Conservation (phyloP, 352 stramenopile genomes). For the Globisporangium splendens region DNA sequence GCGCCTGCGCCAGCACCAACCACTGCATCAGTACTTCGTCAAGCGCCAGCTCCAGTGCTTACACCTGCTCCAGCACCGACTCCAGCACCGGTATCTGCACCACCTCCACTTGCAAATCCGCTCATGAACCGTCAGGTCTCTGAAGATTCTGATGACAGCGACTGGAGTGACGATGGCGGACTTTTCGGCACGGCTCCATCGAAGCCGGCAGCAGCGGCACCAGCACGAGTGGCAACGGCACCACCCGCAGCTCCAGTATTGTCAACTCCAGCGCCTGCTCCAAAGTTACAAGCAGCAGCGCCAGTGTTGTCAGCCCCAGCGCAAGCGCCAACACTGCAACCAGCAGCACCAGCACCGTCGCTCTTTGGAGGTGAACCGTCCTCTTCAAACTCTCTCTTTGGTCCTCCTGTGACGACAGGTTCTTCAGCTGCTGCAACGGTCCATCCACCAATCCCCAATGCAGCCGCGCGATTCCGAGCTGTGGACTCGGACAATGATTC, state of each 20-base stretch:
- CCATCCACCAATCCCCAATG: conserved; percentile 46
- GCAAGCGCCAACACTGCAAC: conserved; percentile 3
- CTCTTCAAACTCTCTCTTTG: conserved; percentile 17
- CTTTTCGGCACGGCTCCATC: conserved; percentile 44
- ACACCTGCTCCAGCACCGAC: conserved; percentile 4
- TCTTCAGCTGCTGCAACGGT: conserved; percentile 16
- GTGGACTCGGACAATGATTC: conserved; percentile 41
- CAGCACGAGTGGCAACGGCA: conserved; percentile 11
- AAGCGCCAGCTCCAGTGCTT: conserved; percentile 7
- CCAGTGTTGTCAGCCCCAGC: conserved; percentile 11
- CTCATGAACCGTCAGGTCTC: conserved; percentile 45
- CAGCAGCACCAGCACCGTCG: conserved; percentile 11
- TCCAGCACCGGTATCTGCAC: conserved; percentile 14
- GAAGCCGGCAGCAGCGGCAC: conserved; percentile 17
- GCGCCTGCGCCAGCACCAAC: conserved; percentile 2
- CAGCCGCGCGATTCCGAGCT: conserved; percentile 41
- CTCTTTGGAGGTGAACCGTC: conserved; percentile 18
- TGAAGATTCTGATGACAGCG: conserved; percentile 42
- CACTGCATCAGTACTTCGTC: conserved; percentile 5
- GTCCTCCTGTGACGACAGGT: conserved; percentile 15
- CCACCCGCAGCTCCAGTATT: conserved; percentile 10
- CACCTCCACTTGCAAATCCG: conserved; percentile 25
- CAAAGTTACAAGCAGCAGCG: conserved; percentile 9
- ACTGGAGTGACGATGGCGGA: conserved; percentile 57
- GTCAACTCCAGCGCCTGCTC: conserved; percentile 10